phyloP scores from a whole-genome alignment of 176 grass and related monocot species.

The Panicum miliaceum region DNA sequence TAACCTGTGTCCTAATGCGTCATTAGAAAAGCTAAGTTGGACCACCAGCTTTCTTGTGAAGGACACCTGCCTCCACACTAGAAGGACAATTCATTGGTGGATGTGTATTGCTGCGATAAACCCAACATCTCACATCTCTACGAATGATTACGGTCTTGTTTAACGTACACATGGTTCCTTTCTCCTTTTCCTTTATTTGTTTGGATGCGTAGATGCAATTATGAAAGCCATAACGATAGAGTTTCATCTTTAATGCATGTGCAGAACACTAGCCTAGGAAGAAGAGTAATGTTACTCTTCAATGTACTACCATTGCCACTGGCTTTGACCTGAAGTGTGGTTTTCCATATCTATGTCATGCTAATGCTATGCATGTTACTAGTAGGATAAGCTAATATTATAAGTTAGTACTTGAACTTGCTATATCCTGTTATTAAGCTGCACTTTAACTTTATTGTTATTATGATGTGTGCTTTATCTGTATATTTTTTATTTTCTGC shows the following conservation, averaged over 20 bases:
- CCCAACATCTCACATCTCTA: conserved; percentile 43
- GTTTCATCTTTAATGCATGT: conserved; percentile 35
- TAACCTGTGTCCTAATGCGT: not conserved
- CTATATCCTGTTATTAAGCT: not conserved
- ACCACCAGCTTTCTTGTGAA: not conserved
- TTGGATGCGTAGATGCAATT: conserved; percentile 21
- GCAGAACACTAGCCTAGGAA: conserved; percentile 4
- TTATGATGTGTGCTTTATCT: not conserved
- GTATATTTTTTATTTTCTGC: not conserved
- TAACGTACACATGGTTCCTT: conserved; percentile 19
- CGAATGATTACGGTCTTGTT: conserved; percentile 51
- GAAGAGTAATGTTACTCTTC: conserved; percentile 10
- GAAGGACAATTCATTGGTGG: conserved; percentile 28
- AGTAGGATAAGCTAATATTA: not conserved
- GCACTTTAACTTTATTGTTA: not conserved
- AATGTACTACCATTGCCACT: not conserved
- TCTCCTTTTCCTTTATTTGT: conserved; percentile 34
- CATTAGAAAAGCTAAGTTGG: conserved; percentile 34
- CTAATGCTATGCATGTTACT: conserved; percentile 15
- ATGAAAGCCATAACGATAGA: conserved; percentile 6
- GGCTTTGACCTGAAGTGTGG: conserved; percentile 36
- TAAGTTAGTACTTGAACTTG: conserved; percentile 1
- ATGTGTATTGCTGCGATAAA: conserved; percentile 37
- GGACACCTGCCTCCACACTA: conserved; percentile 24
- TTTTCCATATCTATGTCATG: conserved; percentile 10